These are phyloP conservation scores for Leccinum angustisporum DNA, from an alignment of 1,284 basidiomycete species.

Conservation along the genomic window DNA sequence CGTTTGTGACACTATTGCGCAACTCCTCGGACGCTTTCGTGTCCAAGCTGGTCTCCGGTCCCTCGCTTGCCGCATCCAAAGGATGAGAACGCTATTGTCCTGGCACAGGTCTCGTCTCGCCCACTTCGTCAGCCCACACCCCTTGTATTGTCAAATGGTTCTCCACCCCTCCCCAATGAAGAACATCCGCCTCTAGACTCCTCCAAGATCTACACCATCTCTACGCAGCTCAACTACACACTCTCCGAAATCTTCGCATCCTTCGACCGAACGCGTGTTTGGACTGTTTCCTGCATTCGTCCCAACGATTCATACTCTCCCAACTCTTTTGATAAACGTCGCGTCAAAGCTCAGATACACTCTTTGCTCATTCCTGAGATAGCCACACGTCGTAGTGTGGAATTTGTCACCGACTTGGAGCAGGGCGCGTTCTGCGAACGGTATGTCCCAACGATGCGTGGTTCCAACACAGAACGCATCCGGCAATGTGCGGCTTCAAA, in stretches of 20 bases:
- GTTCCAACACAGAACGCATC: conserved; percentile 62
- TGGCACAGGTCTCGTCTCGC: conserved; percentile 83
- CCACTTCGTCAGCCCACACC: conserved; percentile 60
- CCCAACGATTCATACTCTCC: conserved; percentile 88
- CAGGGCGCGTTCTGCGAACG: conserved; percentile 70
- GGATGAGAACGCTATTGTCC: conserved; percentile 80
- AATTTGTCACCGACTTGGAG: conserved; percentile 71
- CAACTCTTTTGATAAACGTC: conserved; percentile 86
- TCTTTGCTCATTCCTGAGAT: conserved; percentile 76
- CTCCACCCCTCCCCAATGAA: conserved; percentile 39
- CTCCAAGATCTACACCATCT: conserved; percentile 74
- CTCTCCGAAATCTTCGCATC: conserved; percentile 71
- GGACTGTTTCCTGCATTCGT: conserved; percentile 82
- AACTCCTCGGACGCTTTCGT: conserved; percentile 76
- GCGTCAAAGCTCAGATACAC: conserved; percentile 80
- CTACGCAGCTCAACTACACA: conserved; percentile 80
- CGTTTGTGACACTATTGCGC: conserved; percentile 83
- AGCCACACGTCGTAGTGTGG: conserved; percentile 59
- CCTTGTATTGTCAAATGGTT: conserved; percentile 36
- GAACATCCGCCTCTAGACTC: conserved; percentile 61
- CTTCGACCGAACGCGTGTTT: conserved; percentile 66
- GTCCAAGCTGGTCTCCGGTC: conserved; percentile 82
- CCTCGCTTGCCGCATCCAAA: conserved; percentile 78
- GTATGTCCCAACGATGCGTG: conserved; percentile 75
- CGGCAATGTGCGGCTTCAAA: conserved; percentile 69